A percentile compares a stretch with the other conserved stretches of the same genome.
phyloP scores from a whole-genome alignment of 768 basidiomycete genomes.

The Suillus brevipes region DNA sequence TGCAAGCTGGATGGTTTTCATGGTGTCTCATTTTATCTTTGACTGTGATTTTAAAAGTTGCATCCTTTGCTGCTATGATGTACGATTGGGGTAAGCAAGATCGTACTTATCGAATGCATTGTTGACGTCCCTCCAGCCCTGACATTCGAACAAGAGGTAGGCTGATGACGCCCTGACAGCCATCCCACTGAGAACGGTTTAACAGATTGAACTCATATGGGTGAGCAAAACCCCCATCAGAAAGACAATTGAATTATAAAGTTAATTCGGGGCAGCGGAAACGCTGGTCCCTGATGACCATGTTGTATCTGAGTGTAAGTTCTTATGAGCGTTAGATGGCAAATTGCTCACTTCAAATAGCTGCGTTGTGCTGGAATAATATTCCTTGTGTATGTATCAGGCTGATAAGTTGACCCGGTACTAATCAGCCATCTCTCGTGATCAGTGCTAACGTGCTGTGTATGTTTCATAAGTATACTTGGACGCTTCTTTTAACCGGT shows the following conservation, averaged over 20 bases:
- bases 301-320: background rate
- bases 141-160: background rate
- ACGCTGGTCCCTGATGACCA: background rate
- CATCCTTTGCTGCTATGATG: background rate
- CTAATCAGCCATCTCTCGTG: background rate
- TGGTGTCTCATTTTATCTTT: background rate
- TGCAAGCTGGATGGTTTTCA: background rate
- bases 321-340: background rate
- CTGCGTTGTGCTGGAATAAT: background rate
- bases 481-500: background rate
- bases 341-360: background rate
- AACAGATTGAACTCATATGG: background rate
- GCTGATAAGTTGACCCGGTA: background rate
- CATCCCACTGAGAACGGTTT: background rate
- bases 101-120: background rate
- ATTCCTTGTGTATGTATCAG: background rate
- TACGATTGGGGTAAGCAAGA: conserved; percentile 1
- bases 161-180: background rate
- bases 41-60: background rate
- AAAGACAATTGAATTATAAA: background rate
- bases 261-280: background rate
- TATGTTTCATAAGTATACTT: background rate
- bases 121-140: background rate
- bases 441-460: background rate
- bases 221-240: background rate